A percentile compares a stretch with the other conserved stretches of the same genome.
These are phyloP conservation scores for Cyberlindnera petersonii DNA, from an alignment of 805 yeast genomes.

Conservation along the genomic window DNA sequence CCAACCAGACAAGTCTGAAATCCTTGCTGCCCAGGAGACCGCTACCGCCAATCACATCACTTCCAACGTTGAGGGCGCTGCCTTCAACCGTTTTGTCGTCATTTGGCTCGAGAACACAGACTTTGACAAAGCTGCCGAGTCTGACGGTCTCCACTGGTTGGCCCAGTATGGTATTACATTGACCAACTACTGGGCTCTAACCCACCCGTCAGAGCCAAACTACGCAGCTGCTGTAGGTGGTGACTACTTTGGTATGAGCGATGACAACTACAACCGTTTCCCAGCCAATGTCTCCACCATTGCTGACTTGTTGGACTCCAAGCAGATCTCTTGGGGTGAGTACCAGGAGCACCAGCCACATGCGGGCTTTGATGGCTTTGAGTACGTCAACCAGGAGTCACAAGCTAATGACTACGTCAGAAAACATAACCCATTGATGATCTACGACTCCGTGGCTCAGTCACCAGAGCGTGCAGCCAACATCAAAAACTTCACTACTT, in stretches of 20 bases:
- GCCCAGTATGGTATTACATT: conserved; percentile 42
- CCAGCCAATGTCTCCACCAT: conserved; percentile 45
- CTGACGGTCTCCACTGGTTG: conserved; percentile 40
- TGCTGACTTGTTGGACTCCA: conserved; percentile 40
- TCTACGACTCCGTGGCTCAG: conserved; percentile 37
- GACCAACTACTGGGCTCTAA: conserved; percentile 48
- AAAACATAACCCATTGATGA: conserved; percentile 48
- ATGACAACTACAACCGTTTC: conserved; percentile 41
- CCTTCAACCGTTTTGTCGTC: conserved; percentile 37
- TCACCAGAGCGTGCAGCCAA: conserved; percentile 36
- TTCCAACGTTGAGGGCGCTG: conserved; percentile 36
- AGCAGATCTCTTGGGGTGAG: conserved; percentile 48
- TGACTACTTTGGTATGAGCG: conserved; percentile 45
- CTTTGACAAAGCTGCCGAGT: conserved; percentile 45
- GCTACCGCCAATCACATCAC: conserved; percentile 26
- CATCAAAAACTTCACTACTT: conserved; percentile 46
- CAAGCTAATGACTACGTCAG: conserved; percentile 46
- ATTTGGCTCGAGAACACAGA: conserved; percentile 53
- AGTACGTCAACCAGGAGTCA: conserved; percentile 39
- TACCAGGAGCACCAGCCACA: conserved; percentile 52
- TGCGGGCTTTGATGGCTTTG: conserved; percentile 47
- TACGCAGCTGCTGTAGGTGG: conserved; percentile 42
- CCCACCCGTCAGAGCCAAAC: conserved; percentile 54
- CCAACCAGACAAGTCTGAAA: conserved; percentile 8
- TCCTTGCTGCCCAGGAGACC: conserved; percentile 14